Evolutionary conservation across 2,329 filamentous ascomycete genomes (phyloP).

Genomic region (Pseudogymnoascus sp.): DNA sequence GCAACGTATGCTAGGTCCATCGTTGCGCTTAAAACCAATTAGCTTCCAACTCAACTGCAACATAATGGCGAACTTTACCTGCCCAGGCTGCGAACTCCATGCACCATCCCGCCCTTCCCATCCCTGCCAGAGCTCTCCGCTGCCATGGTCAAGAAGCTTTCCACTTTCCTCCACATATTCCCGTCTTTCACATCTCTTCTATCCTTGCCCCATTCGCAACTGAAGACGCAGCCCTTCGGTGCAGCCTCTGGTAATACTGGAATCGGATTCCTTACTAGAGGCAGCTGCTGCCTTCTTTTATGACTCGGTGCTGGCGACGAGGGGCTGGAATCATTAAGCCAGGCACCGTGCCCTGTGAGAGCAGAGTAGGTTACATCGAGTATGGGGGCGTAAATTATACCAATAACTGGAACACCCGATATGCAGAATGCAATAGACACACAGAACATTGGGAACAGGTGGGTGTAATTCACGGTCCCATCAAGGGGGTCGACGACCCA

Average conservation of each 20-base stretch:
- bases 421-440: slow-evolving; percentile 65
- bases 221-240: slow-evolving; percentile 61
- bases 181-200: slow-evolving; percentile 55
- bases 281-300: slow-evolving; percentile 54
- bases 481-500: slow-evolving; percentile 74
- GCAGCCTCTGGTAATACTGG: slow-evolving; percentile 55
- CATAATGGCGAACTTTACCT: slow-evolving; percentile 29
- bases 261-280: slow-evolving; percentile 52
- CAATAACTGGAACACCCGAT: slow-evolving; percentile 51
- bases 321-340: slow-evolving; percentile 27
- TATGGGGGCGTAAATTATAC: slow-evolving; percentile 65
- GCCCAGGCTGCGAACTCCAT: slow-evolving; percentile 63
- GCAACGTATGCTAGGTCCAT: slow-evolving; percentile 67
- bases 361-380: slow-evolving; percentile 61
- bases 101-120: slow-evolving; percentile 70
- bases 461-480: slow-evolving; percentile 72
- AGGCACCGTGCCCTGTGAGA: slow-evolving; percentile 57
- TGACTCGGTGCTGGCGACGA: slow-evolving; percentile 17
- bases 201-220: slow-evolving; percentile 75
- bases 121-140: slow-evolving; percentile 52
- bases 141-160: slow-evolving; percentile 69
- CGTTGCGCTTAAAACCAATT: slow-evolving; percentile 48
- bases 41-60: neutral
- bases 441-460: slow-evolving; percentile 74
- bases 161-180: slow-evolving; percentile 62